Evolutionary conservation across 345 rosid species (phyloP).

Genomic region (Fremontodendron californicum): DNA sequence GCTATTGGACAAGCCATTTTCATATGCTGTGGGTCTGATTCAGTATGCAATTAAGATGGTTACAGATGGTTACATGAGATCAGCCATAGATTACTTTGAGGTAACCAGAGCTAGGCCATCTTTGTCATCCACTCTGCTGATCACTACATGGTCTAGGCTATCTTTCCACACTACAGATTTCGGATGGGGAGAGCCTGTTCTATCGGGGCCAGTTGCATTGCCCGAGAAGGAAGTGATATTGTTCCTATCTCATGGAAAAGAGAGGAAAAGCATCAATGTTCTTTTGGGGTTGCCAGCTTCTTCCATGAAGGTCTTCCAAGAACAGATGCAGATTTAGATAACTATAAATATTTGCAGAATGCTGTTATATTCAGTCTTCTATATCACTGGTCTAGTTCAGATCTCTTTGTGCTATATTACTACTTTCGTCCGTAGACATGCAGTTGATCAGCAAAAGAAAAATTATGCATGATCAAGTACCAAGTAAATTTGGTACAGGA

Average conservation of each 20-base stretch:
- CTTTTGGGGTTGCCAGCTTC: constrained; percentile 80
- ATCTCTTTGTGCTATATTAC: not conserved
- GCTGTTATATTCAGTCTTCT: not conserved
- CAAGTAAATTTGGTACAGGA: not conserved
- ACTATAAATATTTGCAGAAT: not conserved
- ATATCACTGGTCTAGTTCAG: not conserved
- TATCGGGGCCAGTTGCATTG: constrained; percentile 81
- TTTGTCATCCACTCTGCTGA: constrained; percentile 70
- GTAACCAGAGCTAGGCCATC: constrained; percentile 81
- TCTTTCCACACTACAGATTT: constrained; percentile 76
- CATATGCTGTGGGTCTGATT: constrained; percentile 57
- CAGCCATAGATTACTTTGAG: constrained; percentile 92
- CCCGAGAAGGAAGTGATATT: constrained; percentile 88
- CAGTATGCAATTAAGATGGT: constrained; percentile 74
- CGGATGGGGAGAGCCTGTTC: constrained; percentile 88
- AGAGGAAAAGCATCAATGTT: constrained; percentile 80
- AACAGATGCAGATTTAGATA: constrained; percentile 22
- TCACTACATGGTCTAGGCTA: constrained; percentile 87
- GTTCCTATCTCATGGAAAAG: constrained; percentile 78
- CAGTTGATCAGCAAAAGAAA: not conserved
- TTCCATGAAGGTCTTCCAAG: constrained; percentile 68
- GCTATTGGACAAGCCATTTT: constrained; percentile 52
- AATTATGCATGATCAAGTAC: not conserved
- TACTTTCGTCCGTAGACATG: not conserved
- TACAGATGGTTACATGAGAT: constrained; percentile 79